Evolutionary conservation across 371 early-diverging fungal genomes (phyloP).

Genomic region (Mucor lusitanicus): DNA sequence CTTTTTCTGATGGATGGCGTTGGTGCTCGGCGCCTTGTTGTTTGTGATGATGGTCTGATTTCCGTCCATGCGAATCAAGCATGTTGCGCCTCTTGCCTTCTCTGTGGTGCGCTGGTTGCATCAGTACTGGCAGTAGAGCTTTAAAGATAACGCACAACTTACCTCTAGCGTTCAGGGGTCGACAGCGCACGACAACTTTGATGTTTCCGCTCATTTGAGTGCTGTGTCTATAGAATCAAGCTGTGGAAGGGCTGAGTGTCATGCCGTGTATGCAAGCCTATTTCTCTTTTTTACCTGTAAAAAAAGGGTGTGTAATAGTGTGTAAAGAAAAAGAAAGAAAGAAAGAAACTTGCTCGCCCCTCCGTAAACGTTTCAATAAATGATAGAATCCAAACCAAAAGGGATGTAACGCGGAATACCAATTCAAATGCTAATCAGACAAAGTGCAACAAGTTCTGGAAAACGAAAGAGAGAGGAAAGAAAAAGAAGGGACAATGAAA

Average conservation of each 20-base stretch:
- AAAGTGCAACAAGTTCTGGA: background rate
- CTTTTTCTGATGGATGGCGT: conserved; percentile 13
- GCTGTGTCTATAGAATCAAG: background rate
- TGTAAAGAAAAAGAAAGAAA: background rate
- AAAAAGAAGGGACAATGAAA: background rate
- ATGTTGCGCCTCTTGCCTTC: conserved; percentile 56
- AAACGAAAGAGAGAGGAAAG: background rate
- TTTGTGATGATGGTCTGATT: conserved; percentile 65
- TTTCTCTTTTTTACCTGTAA: background rate
- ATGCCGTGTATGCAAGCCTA: background rate
- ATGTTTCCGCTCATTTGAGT: conserved; percentile 55
- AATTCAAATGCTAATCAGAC: background rate
- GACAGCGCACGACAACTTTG: conserved; percentile 79
- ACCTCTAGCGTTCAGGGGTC: conserved; percentile 78
- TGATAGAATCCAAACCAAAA: background rate
- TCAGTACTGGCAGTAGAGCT: background rate
- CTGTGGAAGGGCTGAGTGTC: background rate
- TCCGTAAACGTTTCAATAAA: conserved; percentile 2
- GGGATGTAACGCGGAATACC: background rate
- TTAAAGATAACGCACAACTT: background rate
- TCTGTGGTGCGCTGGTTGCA: conserved; percentile 33
- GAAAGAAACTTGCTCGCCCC: background rate
- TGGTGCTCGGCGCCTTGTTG: conserved; percentile 21
- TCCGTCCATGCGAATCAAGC: conserved; percentile 66
- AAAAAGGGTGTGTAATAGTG: background rate